Evolutionary conservation across 805 yeast species (phyloP).

Genomic region (Candida dajiaensis): DNA sequence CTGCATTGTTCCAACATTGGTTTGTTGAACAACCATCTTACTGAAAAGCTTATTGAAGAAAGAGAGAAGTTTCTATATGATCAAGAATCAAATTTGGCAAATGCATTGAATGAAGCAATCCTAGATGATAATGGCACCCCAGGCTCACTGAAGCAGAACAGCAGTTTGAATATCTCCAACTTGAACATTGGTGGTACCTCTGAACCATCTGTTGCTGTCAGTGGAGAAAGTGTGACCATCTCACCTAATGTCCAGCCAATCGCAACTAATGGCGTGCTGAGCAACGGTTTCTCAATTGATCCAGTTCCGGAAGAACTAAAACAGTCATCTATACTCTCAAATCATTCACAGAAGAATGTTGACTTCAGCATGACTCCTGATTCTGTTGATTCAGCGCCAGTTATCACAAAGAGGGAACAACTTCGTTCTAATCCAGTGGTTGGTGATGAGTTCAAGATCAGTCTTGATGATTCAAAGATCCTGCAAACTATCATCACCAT

Average conservation of each 20-base stretch:
- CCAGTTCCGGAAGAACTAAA: neutral
- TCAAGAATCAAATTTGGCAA: slow-evolving; percentile 21
- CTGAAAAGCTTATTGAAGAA: slow-evolving; percentile 59
- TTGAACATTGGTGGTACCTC: slow-evolving; percentile 24
- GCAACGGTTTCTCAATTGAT: neutral
- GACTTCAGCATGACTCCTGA: neutral
- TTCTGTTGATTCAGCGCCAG: neutral
- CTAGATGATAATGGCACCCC: slow-evolving; percentile 1
- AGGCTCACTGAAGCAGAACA: neutral
- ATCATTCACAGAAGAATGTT: neutral
- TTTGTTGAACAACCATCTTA: slow-evolving; percentile 70
- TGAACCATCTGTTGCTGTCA: slow-evolving; percentile 25
- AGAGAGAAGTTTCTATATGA: slow-evolving; percentile 59
- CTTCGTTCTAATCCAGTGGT: slow-evolving; percentile 53
- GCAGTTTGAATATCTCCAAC: slow-evolving; percentile 16
- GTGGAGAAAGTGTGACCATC: slow-evolving; percentile 20
- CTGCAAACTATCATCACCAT: slow-evolving; percentile 54
- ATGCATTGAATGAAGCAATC: slow-evolving; percentile 24
- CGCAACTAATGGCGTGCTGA: neutral
- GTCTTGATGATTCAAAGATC: slow-evolving; percentile 58
- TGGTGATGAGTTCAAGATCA: slow-evolving; percentile 69
- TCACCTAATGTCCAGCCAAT: slow-evolving; percentile 19
- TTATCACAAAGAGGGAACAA: slow-evolving; percentile 15
- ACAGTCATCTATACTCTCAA: neutral
- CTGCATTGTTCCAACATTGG: slow-evolving; percentile 96